Percentiles rank a stretch among this genome's conserved stretches.
Evolutionary conservation across 2,329 filamentous ascomycete species (phyloP).

Genomic region (Pyricularia grisea): DNA sequence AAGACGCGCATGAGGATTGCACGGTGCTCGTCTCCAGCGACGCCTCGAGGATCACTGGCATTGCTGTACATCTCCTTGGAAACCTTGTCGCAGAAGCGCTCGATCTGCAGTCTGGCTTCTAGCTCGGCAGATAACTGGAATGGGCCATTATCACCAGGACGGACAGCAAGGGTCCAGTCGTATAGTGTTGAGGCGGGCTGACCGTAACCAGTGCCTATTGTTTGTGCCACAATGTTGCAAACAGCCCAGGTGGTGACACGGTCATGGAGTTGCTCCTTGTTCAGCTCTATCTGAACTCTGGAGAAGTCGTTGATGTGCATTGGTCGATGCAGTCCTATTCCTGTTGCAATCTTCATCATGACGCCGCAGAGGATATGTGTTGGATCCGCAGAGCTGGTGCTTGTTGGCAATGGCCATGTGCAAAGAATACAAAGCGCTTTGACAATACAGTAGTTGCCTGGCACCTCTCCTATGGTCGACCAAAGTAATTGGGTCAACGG

Average conservation of each 20-base stretch:
- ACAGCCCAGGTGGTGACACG: conserved; percentile 75
- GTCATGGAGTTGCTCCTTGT: conserved; percentile 71
- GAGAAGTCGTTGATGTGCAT: conserved; percentile 80
- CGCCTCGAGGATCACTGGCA: conserved; percentile 60
- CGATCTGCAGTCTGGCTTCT: conserved; percentile 59
- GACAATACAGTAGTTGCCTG: conserved; percentile 70
- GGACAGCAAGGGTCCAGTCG: conserved; percentile 61
- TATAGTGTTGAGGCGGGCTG: conserved; percentile 72
- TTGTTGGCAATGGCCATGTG: conserved; percentile 77
- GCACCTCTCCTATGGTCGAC: conserved; percentile 68
- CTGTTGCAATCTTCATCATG: conserved; percentile 82
- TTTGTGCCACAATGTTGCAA: conserved; percentile 76
- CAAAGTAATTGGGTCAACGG: conserved; percentile 64
- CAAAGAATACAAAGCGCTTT: conserved; percentile 74
- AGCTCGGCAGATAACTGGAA: conserved; percentile 53
- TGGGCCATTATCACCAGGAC: conserved; percentile 49
- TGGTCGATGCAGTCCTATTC: conserved; percentile 72
- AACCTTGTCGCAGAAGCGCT: conserved; percentile 68
- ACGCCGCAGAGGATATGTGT: conserved; percentile 74
- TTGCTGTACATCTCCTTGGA: conserved; percentile 75
- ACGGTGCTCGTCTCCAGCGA: conserved; percentile 57
- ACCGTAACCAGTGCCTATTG: conserved; percentile 73
- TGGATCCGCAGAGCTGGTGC: conserved; percentile 68
- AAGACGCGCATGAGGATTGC: conserved; percentile 59
- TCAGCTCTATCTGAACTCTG: conserved; percentile 62